Base-by-base conservation (phyloP, 179 eudicot genomes). In the Corrigiola litoralis region DNA sequence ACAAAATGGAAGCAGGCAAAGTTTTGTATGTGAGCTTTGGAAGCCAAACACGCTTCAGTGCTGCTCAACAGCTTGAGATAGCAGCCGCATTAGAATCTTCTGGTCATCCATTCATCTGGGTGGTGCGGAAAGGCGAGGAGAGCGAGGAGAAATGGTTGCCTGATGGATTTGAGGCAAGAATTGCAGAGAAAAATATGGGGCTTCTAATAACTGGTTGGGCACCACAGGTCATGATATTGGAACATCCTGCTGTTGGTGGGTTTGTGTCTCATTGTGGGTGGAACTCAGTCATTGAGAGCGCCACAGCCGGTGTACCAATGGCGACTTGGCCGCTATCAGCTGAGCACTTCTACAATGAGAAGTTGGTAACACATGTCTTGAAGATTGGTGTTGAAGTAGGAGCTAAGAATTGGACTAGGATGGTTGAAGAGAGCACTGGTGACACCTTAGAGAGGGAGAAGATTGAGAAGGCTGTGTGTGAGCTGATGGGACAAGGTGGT, bases 251-350 rank as follows among this genome's bases (percentile, higher is more conserved):
- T 0, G 27, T 71, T 2, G 83, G 83, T 7, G 84, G 79, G 5
- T 76, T 85, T 68, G 20, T 85, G 44, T 82, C 87, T 5, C 89
- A 81, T 40, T 82, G 86, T 14, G 84, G 87, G 0, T 82, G 87
- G 87, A 82, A 82, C 60, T 81, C 88, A 25, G 67, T 71, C 1
- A 17, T 84, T 0, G 92, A 86, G 52, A 49, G 69, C 16, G 56
- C 40, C 14, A 37, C 46, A 6, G 69, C 59, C 5, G 69, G 69
- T 3, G 44, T 65, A 9, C 59, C 69, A 4, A 3, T 65, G 34
- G 27, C 52, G 45, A 65, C 69, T 14, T 65, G 69, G 54, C 45
- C 66, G 28, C 11, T 59, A 8, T 59, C 36, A 6, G 64, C 64
- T 5, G 64, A 59, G 48, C 64, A 59, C 12, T 24, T 40, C 37